Evolutionary conservation across 768 basidiomycete species (phyloP).

Genomic region (Lanmaoa rubissima): DNA sequence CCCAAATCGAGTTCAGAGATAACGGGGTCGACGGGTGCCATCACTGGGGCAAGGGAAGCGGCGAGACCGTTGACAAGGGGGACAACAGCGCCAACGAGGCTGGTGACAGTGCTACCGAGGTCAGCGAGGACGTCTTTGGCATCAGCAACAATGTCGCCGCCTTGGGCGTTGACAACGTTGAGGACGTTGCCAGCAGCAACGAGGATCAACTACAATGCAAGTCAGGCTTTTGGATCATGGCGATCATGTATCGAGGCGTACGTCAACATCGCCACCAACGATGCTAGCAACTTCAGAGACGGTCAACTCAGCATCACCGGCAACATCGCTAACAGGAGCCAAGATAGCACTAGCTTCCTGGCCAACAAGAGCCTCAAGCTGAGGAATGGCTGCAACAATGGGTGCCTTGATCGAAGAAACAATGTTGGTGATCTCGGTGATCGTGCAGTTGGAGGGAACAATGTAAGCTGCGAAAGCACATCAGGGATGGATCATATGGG

Average conservation of each 20-base stretch:
- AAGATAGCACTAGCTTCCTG: conserved; percentile 24
- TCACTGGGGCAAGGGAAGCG: conserved; percentile 18
- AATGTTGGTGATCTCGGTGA: conserved; percentile 18
- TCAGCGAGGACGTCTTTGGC: conserved; percentile 4
- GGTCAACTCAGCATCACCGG: conserved; percentile 22
- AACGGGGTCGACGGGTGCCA: conserved; percentile 18
- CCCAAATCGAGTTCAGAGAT: conserved; percentile 23
- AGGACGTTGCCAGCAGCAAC: conserved; percentile 25
- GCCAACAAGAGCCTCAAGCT: conserved; percentile 29
- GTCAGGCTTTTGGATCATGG: background rate
- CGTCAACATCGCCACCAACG: conserved; percentile 23
- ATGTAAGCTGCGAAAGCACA: conserved; percentile 21
- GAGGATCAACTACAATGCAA: conserved; percentile 25
- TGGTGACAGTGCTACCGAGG: conserved; percentile 20
- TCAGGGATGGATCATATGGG: background rate
- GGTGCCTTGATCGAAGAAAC: conserved; percentile 24
- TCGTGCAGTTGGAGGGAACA: conserved; percentile 23
- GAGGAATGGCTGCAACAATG: conserved; percentile 20
- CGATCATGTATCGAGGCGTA: conserved; percentile 6
- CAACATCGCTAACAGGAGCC: conserved; percentile 8
- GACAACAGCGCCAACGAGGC: conserved; percentile 15
- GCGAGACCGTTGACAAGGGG: conserved; percentile 25
- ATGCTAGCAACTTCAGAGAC: conserved; percentile 26
- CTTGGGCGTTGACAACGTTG: conserved; percentile 1
- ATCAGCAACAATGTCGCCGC: background rate